A percentile compares a stretch with the other conserved stretches of the same genome.
Evolutionary conservation across 2,329 filamentous ascomycete genomes (phyloP).

Genomic region (Coniochaeta sp.): DNA sequence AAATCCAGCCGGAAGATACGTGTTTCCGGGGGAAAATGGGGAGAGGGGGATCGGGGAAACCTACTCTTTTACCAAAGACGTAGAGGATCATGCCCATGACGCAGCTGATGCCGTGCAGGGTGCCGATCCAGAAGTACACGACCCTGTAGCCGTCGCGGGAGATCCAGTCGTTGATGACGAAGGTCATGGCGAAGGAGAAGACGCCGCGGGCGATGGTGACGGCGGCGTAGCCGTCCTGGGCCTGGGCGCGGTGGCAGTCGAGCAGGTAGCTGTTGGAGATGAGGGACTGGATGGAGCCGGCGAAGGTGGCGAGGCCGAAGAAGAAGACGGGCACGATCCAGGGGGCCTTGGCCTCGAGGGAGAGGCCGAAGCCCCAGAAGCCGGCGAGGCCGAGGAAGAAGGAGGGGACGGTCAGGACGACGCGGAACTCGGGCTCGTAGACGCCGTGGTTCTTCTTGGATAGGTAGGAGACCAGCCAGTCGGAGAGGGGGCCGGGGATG

Average conservation of each 20-base stretch:
- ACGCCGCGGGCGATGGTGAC: slow-evolving; percentile 18
- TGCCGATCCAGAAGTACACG: slow-evolving; percentile 23
- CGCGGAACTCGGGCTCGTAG: slow-evolving; percentile 35
- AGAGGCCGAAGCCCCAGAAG: slow-evolving; percentile 27
- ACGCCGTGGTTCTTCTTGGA: slow-evolving; percentile 27
- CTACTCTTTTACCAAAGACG: slow-evolving; percentile 20
- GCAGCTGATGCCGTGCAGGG: slow-evolving; percentile 24
- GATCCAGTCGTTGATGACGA: slow-evolving; percentile 26
- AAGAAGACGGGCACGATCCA: slow-evolving; percentile 18
- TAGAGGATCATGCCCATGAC: slow-evolving; percentile 24
- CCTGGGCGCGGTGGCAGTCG: slow-evolving; percentile 24
- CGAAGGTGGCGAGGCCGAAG: slow-evolving; percentile 16
- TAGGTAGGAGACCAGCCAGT: slow-evolving; percentile 27
- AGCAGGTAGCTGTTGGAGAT: slow-evolving; percentile 25
- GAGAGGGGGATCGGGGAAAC: slow-evolving; percentile 5
- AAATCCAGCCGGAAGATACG: no score
- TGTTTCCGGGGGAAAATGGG: background rate
- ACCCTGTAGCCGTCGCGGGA: slow-evolving; percentile 20
- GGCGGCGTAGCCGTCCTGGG: slow-evolving; percentile 19
- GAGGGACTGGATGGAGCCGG: slow-evolving; percentile 18
- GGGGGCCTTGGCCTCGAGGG: slow-evolving; percentile 10
- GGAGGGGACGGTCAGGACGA: slow-evolving; percentile 25
- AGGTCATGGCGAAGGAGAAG: slow-evolving; percentile 25
- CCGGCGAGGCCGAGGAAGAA: slow-evolving; percentile 23
- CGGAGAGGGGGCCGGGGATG: slow-evolving; percentile 22